Conservation (phyloP, 2,329 filamentous ascomycete genomes). For the Dothistroma pini region DNA sequence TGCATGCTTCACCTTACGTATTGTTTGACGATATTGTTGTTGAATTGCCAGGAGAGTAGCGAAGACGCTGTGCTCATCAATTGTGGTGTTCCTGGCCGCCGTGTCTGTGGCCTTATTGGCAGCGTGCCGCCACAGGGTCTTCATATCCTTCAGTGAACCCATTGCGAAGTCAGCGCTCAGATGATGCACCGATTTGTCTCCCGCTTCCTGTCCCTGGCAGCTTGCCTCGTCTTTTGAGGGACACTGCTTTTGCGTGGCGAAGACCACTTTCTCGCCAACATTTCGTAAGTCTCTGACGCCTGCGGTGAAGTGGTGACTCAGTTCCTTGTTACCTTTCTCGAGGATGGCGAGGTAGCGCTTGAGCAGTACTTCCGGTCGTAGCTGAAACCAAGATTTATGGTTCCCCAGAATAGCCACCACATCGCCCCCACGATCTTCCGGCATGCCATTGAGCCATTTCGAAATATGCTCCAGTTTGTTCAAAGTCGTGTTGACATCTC, state of each 20-base stretch:
- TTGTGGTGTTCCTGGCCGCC: not conserved
- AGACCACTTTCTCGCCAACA: slow-evolving; percentile 9
- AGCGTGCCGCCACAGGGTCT: slow-evolving; percentile 9
- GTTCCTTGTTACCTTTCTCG: not conserved
- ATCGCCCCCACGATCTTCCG: slow-evolving; percentile 7
- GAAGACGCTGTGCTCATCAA: slow-evolving; percentile 15
- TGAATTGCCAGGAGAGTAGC: slow-evolving; percentile 4
- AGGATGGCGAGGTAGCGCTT: slow-evolving; percentile 10
- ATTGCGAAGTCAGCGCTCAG: slow-evolving; percentile 12
- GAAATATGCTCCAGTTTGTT: slow-evolving; percentile 10
- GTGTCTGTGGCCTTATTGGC: slow-evolving; percentile 2
- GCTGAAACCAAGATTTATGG: slow-evolving; percentile 14
- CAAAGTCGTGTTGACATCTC: slow-evolving; percentile 1
- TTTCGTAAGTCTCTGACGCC: not conserved
- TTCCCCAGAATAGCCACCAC: slow-evolving; percentile 12
- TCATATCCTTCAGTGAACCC: slow-evolving; percentile 8
- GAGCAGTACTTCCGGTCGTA: slow-evolving; percentile 15
- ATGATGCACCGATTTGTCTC: slow-evolving; percentile 9
- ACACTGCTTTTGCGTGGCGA: slow-evolving; percentile 9
- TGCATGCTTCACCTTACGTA: not conserved
- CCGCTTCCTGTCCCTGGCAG: slow-evolving; percentile 8
- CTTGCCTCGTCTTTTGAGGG: not conserved
- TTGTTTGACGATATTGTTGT: not conserved
- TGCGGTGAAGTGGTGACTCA: not conserved
- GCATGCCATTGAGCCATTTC: slow-evolving; percentile 5